phyloP scores from a whole-genome alignment of 2,329 filamentous ascomycete species.

The Blastomyces emzantsi region DNA sequence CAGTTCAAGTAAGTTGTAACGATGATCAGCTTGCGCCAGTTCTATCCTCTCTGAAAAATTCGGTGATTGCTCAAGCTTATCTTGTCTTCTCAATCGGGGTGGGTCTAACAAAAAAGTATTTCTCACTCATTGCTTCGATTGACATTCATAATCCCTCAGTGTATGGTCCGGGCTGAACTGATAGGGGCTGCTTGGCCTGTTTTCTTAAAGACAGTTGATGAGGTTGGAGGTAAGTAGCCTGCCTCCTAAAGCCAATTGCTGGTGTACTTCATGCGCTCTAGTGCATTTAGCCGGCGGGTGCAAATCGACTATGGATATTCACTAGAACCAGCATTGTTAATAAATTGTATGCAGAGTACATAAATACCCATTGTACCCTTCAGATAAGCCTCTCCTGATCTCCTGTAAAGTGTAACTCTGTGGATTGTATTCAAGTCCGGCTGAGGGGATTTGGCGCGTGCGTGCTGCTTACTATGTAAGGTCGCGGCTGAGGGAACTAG shows the following conservation, averaged over 20 bases:
- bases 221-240: too few species aligned
- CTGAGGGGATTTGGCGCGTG: too few species aligned
- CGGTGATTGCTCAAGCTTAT: background rate
- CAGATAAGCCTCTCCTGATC: background rate
- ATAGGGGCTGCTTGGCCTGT: too few species aligned
- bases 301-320: background rate
- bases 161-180: too few species aligned
- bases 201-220: too few species aligned
- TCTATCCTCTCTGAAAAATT: too few species aligned
- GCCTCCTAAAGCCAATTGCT: background rate
- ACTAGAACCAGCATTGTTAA: background rate
- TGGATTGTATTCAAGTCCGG: background rate
- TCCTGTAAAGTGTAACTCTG: background rate
- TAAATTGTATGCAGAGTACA: background rate
- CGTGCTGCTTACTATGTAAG: background rate
- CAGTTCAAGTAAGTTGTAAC: too few species aligned
- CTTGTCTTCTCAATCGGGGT: background rate
- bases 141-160: background rate
- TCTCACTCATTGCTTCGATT: background rate
- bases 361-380: background rate
- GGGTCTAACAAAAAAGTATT: background rate
- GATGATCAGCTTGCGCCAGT: too few species aligned
- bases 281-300: background rate
- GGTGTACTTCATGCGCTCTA: background rate
- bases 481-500: background rate